Evolutionary conservation across 129 eudicot genomes (phyloP), one percentile per base, ranked within the genome.

Genomic region (Flaveria ramosissima): DNA sequence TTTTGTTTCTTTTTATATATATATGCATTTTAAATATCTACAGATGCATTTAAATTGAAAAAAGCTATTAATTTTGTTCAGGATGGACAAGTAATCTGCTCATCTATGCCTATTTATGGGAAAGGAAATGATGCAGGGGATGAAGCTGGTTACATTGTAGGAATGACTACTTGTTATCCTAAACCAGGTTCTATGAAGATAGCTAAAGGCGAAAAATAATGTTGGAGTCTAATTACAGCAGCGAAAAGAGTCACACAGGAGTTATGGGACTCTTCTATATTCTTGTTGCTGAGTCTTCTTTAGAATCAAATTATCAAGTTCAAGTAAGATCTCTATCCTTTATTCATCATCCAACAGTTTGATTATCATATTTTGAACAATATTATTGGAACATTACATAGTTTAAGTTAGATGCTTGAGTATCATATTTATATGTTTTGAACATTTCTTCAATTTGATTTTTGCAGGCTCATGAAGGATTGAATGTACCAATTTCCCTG

Each of bases 101-200:
- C 92, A 4, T 92, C 95, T 8, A 68, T 17, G 36, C 91, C 97
- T 55, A 75, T 68, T 4, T 92, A 89, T 43, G 96, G 96, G 69
- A 32, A 82, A 21, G 96, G 97, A 66, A 76, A 79, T 7, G 84
- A 83, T 75, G 86, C 79, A 59, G 97, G 97, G 78, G 81, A 87
- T 59, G 97, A 89, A 85, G 85, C 89, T 32, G 97, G 96, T 52
- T 92, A 80, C 59, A 84, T 92, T 78, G 93, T 89, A 6, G 97
- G 97, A 78, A 92, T 92, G 96, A 78, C 97, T 1, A 87, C 96
- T 4, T 89, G 97, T 75, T 92, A 89, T 69, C 97, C 97, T 48
- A 56, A 68, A 70, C 93, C 96, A 7, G 96, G 93, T 15, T 87
- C 96, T 26, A 57, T 87, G 51, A 75, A 83, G 84, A 87, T 92